Base-by-base conservation (phyloP, 2,329 filamentous ascomycete species). In the Trichoderma hamatum region DNA sequence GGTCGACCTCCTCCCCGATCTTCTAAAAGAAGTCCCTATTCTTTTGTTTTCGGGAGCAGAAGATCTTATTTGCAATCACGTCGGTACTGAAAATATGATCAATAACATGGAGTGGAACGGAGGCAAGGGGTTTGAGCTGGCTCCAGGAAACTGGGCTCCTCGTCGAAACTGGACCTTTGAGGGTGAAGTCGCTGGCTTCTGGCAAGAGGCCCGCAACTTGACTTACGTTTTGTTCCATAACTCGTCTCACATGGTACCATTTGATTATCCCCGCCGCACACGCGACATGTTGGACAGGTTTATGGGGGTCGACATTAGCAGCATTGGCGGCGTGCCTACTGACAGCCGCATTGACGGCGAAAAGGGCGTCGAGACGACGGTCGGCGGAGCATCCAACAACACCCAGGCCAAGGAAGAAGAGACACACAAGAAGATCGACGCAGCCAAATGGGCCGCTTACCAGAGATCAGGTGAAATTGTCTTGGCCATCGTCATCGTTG, bases 211-310 rank as follows among this genome's bases (percentile, higher is more conserved):
- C 1, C 90, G 96, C 72, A 99, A 99, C 80, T 82, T 99, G 71
- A 97, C 96, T 0, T 99, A 99, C 77, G 90, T 99, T 36, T 85
- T 96, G 51, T 97, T 98, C 81, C 93, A 97, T 84, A 97, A 99
- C 79, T 90, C 93, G 19, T 97, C 92, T 61, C 96, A 99, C 80
- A 99, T 99, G 96, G 96, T 99, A 1, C 96, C 96, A 0, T 98
- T 96, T 76, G 95, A 99, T 80, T 92, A 92, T 74, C 90, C 95
- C 1, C 89, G 93, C 59, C 90, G 94, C 70, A 92, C 90, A 24
- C 89, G 95, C 71, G 96, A 98, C 78, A 99, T 99, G 96, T 89
- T 99, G 19, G 95, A 99, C 80, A 92, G 96, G 51, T 97, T 99
- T 82, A 93, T 98, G 86, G 88, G 89, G 60, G 93, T 99, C 51